Evolutionary conservation across 441 rosid species (phyloP).

Genomic region (Eruca vesicaria): DNA sequence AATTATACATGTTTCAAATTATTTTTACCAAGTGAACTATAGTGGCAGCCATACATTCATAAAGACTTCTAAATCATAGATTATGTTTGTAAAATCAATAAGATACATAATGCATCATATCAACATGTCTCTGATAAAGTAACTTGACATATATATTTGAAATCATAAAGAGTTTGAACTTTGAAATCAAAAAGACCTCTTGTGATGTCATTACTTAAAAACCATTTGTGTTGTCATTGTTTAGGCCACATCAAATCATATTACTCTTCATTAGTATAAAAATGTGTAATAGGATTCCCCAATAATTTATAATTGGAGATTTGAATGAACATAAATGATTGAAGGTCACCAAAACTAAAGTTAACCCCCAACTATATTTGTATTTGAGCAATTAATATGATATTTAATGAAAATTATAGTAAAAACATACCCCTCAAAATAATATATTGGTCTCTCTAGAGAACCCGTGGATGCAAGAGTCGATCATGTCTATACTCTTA

Average conservation of each 20-base stretch:
- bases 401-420: neutral
- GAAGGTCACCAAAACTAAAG: constrained; percentile 12
- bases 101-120: neutral
- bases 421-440: neutral
- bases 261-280: neutral
- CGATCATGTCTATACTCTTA: neutral
- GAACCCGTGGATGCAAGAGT: neutral
- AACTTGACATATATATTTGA: neutral
- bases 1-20: neutral
- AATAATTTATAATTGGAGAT: neutral
- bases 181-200: too few species aligned
- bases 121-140: neutral
- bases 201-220: constrained; percentile 1
- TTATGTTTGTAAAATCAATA: neutral
- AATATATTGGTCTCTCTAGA: neutral
- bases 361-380: constrained; percentile 26
- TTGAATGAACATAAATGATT: constrained; percentile 6
- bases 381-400: constrained; percentile 13
- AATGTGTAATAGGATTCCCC: neutral
- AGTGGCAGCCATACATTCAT: neutral
- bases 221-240: constrained; percentile 11
- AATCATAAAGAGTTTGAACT: too few species aligned
- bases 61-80: neutral
- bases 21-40: neutral
- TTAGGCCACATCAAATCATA: neutral